A percentile compares a stretch with the other conserved stretches of the same genome.
These are phyloP conservation scores for Diaporthe eres DNA, from an alignment of 2,329 filamentous ascomycete genomes.

Conservation along the genomic window DNA sequence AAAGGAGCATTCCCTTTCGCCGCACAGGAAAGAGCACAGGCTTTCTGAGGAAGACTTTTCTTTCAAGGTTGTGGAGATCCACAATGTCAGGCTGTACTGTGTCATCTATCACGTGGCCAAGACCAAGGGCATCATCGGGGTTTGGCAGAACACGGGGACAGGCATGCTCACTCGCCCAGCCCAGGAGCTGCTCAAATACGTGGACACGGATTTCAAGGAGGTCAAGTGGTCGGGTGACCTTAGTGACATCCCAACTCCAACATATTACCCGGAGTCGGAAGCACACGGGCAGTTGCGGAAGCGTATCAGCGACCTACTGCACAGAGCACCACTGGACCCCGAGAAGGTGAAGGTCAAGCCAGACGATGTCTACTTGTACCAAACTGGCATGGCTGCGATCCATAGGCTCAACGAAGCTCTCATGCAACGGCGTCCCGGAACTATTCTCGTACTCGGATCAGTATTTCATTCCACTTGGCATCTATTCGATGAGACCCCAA, in stretches of 20 bases:
- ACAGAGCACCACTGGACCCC: constrained; percentile 55
- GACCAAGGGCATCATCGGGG: constrained; percentile 54
- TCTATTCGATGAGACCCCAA: constrained; percentile 59
- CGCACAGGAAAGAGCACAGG: constrained; percentile 53
- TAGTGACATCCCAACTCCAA: constrained; percentile 50
- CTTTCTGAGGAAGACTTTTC: constrained; percentile 53
- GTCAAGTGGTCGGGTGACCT: constrained; percentile 48
- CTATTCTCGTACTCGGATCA: constrained; percentile 63
- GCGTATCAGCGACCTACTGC: constrained; percentile 58
- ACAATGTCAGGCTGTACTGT: constrained; percentile 58
- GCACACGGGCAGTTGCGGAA: constrained; percentile 56
- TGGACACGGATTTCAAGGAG: constrained; percentile 52
- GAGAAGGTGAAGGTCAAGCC: constrained; percentile 45
- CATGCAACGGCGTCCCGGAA: constrained; percentile 50
- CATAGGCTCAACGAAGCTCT: constrained; percentile 59
- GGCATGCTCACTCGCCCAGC: constrained; percentile 63
- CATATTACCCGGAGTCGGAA: constrained; percentile 54
- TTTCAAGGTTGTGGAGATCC: constrained; percentile 59
- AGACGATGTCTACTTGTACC: constrained; percentile 66
- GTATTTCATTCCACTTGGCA: constrained; percentile 66
- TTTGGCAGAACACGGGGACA: constrained; percentile 62
- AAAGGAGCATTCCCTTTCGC: constrained; percentile 51
- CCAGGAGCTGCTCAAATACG: constrained; percentile 57
- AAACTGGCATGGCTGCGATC: constrained; percentile 68
- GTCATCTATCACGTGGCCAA: constrained; percentile 57